Evolutionary conservation across 2,329 filamentous ascomycete genomes (phyloP).

Genomic region (Raffaelea deltoideospora): DNA sequence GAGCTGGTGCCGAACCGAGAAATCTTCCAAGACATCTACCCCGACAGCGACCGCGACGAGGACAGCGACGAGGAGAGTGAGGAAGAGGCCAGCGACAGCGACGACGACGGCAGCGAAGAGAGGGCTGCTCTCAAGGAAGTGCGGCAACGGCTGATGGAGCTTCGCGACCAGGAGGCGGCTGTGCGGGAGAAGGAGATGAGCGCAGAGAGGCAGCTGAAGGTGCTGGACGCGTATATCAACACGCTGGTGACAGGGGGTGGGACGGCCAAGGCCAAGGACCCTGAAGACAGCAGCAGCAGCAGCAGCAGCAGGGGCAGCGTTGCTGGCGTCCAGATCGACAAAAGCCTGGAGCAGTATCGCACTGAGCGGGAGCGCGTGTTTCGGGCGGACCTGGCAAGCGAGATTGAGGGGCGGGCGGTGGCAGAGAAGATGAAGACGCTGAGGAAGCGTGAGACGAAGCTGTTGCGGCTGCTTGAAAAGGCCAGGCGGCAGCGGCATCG

Average conservation of each 20-base stretch:
- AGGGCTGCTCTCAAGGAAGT: conserved; percentile 15
- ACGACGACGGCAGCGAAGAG: conserved; percentile 13
- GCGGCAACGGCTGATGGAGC: conserved; percentile 15
- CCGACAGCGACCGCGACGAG: conserved; percentile 23
- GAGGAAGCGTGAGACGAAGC: conserved; percentile 12
- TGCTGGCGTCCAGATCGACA: too few species aligned
- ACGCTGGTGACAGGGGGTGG: too few species aligned
- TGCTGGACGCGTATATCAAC: conserved; percentile 25
- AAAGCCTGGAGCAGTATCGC: too few species aligned
- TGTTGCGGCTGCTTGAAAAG: conserved; percentile 13
- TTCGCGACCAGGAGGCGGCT: conserved; percentile 16
- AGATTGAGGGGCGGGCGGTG: too few species aligned
- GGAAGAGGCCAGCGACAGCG: conserved; percentile 9
- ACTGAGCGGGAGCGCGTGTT: too few species aligned
- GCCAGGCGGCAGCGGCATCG: conserved; percentile 21
- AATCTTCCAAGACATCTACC: conserved; percentile 37
- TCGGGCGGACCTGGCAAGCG: too few species aligned
- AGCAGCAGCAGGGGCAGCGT: too few species aligned
- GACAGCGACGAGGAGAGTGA: conserved; percentile 16
- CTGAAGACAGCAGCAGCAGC: too few species aligned
- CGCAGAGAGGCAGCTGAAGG: conserved; percentile 21
- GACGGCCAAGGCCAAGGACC: too few species aligned
- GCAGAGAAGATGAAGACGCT: too few species aligned
- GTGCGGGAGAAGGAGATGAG: conserved; percentile 17
- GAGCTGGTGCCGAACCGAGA: conserved; percentile 40